phyloP scores from a whole-genome alignment of 768 basidiomycete genomes.

The Kwoniella newhampshirensis region DNA sequence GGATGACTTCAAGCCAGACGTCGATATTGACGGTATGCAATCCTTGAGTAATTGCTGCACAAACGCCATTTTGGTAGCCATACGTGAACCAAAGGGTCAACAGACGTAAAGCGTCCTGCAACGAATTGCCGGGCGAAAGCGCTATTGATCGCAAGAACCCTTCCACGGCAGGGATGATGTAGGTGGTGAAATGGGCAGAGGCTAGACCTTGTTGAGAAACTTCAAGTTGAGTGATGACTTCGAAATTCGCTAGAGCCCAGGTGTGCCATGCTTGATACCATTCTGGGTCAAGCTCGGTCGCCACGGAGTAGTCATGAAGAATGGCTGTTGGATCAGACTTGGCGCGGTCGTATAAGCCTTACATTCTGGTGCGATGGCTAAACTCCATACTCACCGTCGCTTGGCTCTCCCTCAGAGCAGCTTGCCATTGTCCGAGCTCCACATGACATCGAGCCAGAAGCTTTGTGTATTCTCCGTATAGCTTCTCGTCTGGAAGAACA shows the following conservation, averaged over 20 bases:
- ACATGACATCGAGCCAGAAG: slow-evolving; percentile 95
- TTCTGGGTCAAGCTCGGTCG: slow-evolving; percentile 85
- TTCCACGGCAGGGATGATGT: slow-evolving; percentile 90
- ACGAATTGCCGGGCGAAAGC: slow-evolving; percentile 79
- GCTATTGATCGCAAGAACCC: slow-evolving; percentile 90
- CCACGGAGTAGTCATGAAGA: slow-evolving; percentile 75
- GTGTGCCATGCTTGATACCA: slow-evolving; percentile 99
- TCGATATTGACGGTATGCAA: slow-evolving; percentile 89
- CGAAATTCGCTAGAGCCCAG: slow-evolving; percentile 95
- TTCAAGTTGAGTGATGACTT: slow-evolving; percentile 82
- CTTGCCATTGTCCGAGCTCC: slow-evolving; percentile 94
- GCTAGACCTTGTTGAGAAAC: slow-evolving; percentile 63
- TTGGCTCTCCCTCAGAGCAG: slow-evolving; percentile 76
- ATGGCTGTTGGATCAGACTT: slow-evolving; percentile 82
- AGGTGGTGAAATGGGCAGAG: slow-evolving; percentile 66
- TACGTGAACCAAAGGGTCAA: slow-evolving; percentile 98
- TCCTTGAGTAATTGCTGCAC: slow-evolving; percentile 79
- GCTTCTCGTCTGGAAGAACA: slow-evolving; percentile 45
- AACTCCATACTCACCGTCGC: slow-evolving; percentile 63
- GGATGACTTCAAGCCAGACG: slow-evolving; percentile 98
- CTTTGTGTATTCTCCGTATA: slow-evolving; percentile 67
- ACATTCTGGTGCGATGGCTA: background rate
- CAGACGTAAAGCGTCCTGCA: slow-evolving; percentile 90
- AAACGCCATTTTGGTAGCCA: slow-evolving; percentile 84
- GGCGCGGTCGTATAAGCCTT: background rate